Conservation (phyloP, 495 filamentous ascomycete species). For the Tuber indicum region DNA sequence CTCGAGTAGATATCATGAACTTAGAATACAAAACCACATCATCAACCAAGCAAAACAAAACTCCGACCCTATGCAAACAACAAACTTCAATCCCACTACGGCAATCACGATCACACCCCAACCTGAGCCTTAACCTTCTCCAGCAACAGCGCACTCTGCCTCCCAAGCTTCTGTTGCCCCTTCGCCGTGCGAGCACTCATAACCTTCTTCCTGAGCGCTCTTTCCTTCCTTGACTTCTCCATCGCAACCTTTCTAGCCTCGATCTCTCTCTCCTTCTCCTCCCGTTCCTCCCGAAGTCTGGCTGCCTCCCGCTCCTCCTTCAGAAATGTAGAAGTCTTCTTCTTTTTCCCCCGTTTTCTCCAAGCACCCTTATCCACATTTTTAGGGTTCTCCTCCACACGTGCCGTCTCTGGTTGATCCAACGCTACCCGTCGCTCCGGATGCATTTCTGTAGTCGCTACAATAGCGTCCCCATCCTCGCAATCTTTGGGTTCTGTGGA, state of each 20-base stretch:
- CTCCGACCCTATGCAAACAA: constrained; percentile 42
- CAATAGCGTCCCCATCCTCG: constrained; percentile 35
- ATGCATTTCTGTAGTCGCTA: constrained; percentile 54
- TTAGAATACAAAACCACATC: not conserved
- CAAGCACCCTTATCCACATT: constrained; percentile 31
- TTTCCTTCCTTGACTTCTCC: constrained; percentile 68
- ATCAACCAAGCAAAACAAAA: not conserved
- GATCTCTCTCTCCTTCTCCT: constrained; percentile 51
- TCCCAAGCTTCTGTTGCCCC: constrained; percentile 75
- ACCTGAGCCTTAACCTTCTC: constrained; percentile 65
- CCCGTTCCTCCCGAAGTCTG: constrained; percentile 53
- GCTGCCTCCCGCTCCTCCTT: constrained; percentile 69
- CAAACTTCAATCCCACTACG: not conserved
- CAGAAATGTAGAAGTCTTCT: constrained; percentile 63
- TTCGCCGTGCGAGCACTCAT: constrained; percentile 37
- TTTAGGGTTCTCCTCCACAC: constrained; percentile 36
- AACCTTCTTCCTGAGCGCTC: constrained; percentile 58
- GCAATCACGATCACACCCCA: constrained; percentile 32
- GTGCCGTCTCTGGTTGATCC: constrained; percentile 45
- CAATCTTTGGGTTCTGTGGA: constrained; percentile 6
- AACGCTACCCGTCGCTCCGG: constrained; percentile 66
- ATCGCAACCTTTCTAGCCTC: constrained; percentile 59
- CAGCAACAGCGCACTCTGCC: constrained; percentile 75
- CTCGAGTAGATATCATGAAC: not conserved
- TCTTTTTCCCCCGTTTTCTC: constrained; percentile 41